These are phyloP conservation scores for Metschnikowia proteae DNA, from an alignment of 805 yeast genomes.

Conservation along the genomic window DNA sequence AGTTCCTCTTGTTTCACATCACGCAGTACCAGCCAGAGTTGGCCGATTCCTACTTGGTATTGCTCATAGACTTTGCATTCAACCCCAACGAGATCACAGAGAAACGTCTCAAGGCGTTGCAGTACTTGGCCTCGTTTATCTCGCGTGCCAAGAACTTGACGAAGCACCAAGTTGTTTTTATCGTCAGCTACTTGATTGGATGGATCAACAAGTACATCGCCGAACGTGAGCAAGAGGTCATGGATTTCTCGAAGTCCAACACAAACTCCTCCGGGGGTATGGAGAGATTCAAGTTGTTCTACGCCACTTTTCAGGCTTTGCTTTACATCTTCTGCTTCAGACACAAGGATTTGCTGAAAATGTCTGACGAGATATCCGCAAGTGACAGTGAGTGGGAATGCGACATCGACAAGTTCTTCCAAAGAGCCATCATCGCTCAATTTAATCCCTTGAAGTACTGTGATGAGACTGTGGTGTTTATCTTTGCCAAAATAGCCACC, in stretches of 20 bases:
- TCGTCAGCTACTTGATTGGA: slow-evolving; percentile 73
- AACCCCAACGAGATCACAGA: slow-evolving; percentile 64
- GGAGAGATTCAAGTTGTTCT: slow-evolving; percentile 86
- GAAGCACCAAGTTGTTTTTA: slow-evolving; percentile 70
- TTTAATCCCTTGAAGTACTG: slow-evolving; percentile 93
- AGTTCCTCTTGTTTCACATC: slow-evolving; percentile 74
- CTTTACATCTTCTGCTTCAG: slow-evolving; percentile 91
- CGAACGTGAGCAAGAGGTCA: slow-evolving; percentile 83
- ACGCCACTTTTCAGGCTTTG: slow-evolving; percentile 86
- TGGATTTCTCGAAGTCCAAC: slow-evolving; percentile 27
- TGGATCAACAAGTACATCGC: slow-evolving; percentile 80
- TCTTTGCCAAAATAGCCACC: slow-evolving; percentile 91
- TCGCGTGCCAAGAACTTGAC: slow-evolving; percentile 79
- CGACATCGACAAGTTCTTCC: slow-evolving; percentile 80
- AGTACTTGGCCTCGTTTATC: slow-evolving; percentile 83
- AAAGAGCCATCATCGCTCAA: slow-evolving; percentile 75
- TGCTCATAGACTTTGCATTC: slow-evolving; percentile 80
- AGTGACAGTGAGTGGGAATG: slow-evolving; percentile 64
- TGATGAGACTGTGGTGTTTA: slow-evolving; percentile 87
- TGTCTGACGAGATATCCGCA: slow-evolving; percentile 9
- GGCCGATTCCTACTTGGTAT: slow-evolving; percentile 78
- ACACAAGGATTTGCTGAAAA: slow-evolving; percentile 53
- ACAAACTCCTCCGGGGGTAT: slow-evolving; percentile 53
- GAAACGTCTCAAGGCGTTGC: slow-evolving; percentile 82
- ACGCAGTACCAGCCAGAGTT: slow-evolving; percentile 80